phyloP scores from a whole-genome alignment of 352 stramenopile species.

The Phytophthora sojae region DNA sequence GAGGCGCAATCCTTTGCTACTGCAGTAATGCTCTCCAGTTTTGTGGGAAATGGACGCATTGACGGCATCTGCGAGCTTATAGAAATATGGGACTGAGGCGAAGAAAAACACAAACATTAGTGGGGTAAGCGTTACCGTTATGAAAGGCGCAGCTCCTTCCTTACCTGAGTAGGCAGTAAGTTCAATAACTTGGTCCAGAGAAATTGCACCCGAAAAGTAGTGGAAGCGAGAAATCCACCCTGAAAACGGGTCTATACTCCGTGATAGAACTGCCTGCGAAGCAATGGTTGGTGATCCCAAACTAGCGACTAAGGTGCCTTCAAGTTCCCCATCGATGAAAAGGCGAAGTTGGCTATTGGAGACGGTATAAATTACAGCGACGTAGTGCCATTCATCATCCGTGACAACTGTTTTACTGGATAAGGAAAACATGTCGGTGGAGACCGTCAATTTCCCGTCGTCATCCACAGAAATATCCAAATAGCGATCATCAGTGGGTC shows the following conservation, averaged over 20 bases:
- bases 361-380: slow-evolving; percentile 28
- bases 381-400: slow-evolving; percentile 29
- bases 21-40: slow-evolving; percentile 28
- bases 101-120: not conserved
- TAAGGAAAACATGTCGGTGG: not conserved
- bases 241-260: slow-evolving; percentile 23
- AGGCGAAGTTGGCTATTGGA: slow-evolving; percentile 16
- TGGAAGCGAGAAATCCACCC: slow-evolving; percentile 62
- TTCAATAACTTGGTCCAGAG: slow-evolving; percentile 41
- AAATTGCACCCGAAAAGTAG: slow-evolving; percentile 50
- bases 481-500: slow-evolving; percentile 3
- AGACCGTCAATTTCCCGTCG: slow-evolving; percentile 19
- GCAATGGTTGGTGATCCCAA: slow-evolving; percentile 16
- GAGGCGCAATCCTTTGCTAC: slow-evolving; percentile 37
- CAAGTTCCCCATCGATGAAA: slow-evolving; percentile 27
- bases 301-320: not conserved
- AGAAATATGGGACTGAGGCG: slow-evolving; percentile 21
- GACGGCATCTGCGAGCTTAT: not conserved
- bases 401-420: slow-evolving; percentile 7
- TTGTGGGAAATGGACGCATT: not conserved
- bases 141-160: not conserved
- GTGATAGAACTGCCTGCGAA: slow-evolving; percentile 35
- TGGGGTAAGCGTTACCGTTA: not conserved
- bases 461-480: slow-evolving; percentile 26
- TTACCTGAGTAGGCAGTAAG: slow-evolving; percentile 54